A percentile compares a stretch with the other conserved stretches of the same genome.
Conservation (phyloP, 2,329 filamentous ascomycete species). For the Pyrenochaeta sp. region DNA sequence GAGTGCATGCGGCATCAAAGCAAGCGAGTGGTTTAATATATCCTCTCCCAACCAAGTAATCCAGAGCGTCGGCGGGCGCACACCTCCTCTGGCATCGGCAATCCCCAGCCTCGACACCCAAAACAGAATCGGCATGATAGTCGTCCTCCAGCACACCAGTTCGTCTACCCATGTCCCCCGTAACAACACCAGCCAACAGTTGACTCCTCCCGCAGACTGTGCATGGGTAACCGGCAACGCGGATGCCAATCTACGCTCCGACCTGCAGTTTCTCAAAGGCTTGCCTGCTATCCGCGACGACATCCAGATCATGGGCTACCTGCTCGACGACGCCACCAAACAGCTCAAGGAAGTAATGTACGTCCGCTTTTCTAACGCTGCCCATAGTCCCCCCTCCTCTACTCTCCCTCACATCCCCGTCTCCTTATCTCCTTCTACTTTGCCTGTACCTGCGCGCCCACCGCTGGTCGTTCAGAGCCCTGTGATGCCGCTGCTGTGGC, state of each 20-base stretch:
- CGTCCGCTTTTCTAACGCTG: too few relatives aligned
- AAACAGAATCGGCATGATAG: constrained; percentile 24
- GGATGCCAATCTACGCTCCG: constrained; percentile 20
- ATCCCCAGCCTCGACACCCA: too few relatives aligned
- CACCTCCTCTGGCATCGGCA: too few relatives aligned
- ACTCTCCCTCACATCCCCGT: too few relatives aligned
- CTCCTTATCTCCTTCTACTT: too few relatives aligned
- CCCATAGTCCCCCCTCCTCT: too few relatives aligned
- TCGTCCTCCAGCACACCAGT: constrained; percentile 31
- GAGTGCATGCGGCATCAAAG: too few relatives aligned
- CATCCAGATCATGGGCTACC: constrained; percentile 28
- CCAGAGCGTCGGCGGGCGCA: constrained; percentile 24
- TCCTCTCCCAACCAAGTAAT: constrained; percentile 26
- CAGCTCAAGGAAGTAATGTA: constrained; percentile 30
- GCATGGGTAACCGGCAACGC: constrained; percentile 9
- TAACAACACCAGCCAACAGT: not conserved
- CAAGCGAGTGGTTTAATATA: too few relatives aligned
- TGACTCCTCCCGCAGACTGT: constrained; percentile 15
- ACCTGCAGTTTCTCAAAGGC: constrained; percentile 16
- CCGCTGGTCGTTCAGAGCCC: not conserved
- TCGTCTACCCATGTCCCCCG: not conserved
- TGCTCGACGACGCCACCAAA: constrained; percentile 18
- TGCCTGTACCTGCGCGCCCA: not conserved
- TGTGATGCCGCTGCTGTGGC: constrained; percentile 5
- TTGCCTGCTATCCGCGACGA: constrained; percentile 21